Evolutionary conservation across 768 basidiomycete species (phyloP).

Genomic region (Tephrocybe sp.): DNA sequence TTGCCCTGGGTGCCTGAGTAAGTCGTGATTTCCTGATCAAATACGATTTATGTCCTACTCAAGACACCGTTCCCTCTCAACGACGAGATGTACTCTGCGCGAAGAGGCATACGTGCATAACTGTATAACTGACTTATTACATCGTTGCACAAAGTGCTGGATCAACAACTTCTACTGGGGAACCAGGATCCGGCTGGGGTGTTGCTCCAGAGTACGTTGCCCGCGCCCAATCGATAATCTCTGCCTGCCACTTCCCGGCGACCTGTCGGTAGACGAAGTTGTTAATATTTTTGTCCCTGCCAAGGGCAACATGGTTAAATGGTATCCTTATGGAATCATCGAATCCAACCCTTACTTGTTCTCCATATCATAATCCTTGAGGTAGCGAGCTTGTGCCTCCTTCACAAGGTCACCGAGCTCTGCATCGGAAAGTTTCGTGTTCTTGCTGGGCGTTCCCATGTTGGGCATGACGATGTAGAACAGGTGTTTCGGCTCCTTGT

Average conservation of each 20-base stretch:
- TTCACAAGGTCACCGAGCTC: not conserved
- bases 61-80: too few relatives aligned
- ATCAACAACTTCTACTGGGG: not conserved
- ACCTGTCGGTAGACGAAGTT: slow-evolving; percentile 6
- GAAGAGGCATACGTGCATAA: too few relatives aligned
- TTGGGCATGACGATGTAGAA: slow-evolving; percentile 6
- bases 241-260: slow-evolving; percentile 4
- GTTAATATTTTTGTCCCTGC: too few relatives aligned
- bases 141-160: too few relatives aligned
- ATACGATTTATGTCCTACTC: too few relatives aligned
- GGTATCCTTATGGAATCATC: too few relatives aligned
- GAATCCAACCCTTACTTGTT: slow-evolving; percentile 3
- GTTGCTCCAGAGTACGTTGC: too few relatives aligned
- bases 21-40: too few relatives aligned
- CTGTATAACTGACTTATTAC: too few relatives aligned
- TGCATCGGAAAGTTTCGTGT: not conserved
- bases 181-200: not conserved
- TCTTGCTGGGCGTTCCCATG: not conserved
- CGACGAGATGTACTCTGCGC: too few relatives aligned
- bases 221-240: not conserved
- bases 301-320: too few relatives aligned
- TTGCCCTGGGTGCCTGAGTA: too few relatives aligned
- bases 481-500: not conserved
- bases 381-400: not conserved
- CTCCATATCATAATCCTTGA: not conserved